Conservation (phyloP, 225 moss, liverwort and hornwort genomes). For the Straminergon stramineum region DNA sequence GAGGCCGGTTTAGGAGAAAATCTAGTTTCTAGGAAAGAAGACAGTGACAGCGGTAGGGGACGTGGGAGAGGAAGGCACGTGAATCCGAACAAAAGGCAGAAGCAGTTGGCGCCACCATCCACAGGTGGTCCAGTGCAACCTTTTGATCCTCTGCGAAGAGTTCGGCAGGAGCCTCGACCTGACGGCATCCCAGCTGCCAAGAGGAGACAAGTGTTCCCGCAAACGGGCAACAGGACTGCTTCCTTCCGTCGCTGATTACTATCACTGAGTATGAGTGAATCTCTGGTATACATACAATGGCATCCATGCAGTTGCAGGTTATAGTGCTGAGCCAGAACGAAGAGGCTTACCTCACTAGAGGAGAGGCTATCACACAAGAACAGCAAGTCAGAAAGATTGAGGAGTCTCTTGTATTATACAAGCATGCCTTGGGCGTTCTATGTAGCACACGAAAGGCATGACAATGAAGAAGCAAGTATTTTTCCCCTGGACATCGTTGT, state of each 20-base stretch:
- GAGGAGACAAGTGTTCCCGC: conserved; percentile 84
- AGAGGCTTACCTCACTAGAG: not conserved
- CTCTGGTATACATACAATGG: not conserved
- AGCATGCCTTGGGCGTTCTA: not conserved
- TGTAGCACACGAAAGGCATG: not conserved
- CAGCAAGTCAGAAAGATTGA: not conserved
- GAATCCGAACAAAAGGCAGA: conserved; percentile 39
- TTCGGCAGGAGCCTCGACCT: conserved; percentile 65
- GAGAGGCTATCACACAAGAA: not conserved
- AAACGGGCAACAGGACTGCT: conserved; percentile 69
- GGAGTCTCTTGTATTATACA: not conserved
- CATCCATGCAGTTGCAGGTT: not conserved
- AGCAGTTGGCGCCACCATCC: conserved; percentile 20
- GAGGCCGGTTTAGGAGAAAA: conserved; percentile 33
- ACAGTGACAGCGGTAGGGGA: conserved; percentile 3
- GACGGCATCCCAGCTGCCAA: conserved; percentile 65
- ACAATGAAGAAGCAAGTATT: not conserved
- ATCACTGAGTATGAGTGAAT: not conserved
- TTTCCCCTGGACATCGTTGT: not conserved
- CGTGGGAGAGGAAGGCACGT: conserved; percentile 22
- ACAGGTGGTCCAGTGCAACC: conserved; percentile 33
- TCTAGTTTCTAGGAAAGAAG: conserved; percentile 17
- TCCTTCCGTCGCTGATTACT: conserved; percentile 43
- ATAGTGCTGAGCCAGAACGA: not conserved
- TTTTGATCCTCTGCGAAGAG: conserved; percentile 72